Evolutionary conservation across 2,329 filamentous ascomycete genomes (phyloP).

Genomic region (Alternaria conjuncta): DNA sequence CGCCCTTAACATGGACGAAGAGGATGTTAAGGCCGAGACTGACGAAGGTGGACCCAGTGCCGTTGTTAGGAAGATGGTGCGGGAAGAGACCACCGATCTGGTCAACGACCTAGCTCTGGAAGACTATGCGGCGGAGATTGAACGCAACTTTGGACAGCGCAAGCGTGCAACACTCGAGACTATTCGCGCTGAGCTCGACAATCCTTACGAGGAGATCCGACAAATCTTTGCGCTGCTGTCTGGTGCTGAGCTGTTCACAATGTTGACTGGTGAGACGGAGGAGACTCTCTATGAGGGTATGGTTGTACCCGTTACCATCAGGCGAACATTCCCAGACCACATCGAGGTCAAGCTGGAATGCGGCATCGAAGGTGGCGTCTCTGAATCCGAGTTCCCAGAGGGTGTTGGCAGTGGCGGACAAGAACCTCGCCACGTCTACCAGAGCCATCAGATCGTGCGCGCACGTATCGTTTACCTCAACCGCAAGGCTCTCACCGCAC

Average conservation of each 20-base stretch:
- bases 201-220: conserved; percentile 92
- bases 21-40: conserved; percentile 93
- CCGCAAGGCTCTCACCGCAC: conserved; percentile 81
- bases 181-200: conserved; percentile 90
- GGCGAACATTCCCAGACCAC: conserved; percentile 88
- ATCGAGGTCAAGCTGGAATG: conserved; percentile 93
- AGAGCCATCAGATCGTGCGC: conserved; percentile 81
- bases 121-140: conserved; percentile 94
- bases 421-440: conserved; percentile 69
- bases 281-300: conserved; percentile 86
- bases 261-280: conserved; percentile 92
- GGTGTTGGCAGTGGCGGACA: conserved; percentile 60
- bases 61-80: conserved; percentile 92
- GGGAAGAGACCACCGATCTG: conserved; percentile 90
- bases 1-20: conserved; percentile 93
- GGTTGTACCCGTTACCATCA: conserved; percentile 89
- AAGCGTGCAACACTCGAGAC: conserved; percentile 97
- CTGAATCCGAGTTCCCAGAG: conserved; percentile 80
- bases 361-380: conserved; percentile 87
- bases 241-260: conserved; percentile 87
- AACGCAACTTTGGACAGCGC: conserved; percentile 89
- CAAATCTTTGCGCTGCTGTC: conserved; percentile 75
- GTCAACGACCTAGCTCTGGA: conserved; percentile 96
- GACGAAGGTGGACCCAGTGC: conserved; percentile 89
- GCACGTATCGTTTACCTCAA: conserved; percentile 89